These are phyloP conservation scores for Kodamaea lidongshanica DNA, from an alignment of 805 yeast genomes.

Conservation along the genomic window DNA sequence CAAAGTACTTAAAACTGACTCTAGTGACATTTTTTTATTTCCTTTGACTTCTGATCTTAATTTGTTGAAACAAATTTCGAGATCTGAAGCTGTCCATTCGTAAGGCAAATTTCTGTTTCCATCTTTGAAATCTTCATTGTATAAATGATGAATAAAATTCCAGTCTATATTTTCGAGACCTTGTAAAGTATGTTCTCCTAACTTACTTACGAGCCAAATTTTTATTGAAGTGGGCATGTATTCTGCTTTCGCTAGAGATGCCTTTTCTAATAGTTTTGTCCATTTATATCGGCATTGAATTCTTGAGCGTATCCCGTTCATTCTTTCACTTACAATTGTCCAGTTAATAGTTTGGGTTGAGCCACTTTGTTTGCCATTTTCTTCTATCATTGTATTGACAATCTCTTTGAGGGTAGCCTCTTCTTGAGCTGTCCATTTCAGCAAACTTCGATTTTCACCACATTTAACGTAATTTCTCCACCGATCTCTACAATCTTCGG, in stretches of 20 bases:
- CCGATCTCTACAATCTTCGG: slow-evolving; percentile 94
- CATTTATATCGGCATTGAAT: slow-evolving; percentile 95
- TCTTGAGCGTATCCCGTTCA: slow-evolving; percentile 84
- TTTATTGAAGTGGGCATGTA: slow-evolving; percentile 30
- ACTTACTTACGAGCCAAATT: slow-evolving; percentile 31
- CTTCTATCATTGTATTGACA: slow-evolving; percentile 41
- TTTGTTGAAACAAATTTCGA: slow-evolving; percentile 55
- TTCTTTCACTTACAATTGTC: slow-evolving; percentile 84
- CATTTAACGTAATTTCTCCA: slow-evolving; percentile 96
- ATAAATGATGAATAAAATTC: slow-evolving; percentile 26
- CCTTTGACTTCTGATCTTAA: slow-evolving; percentile 50
- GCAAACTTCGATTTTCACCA: slow-evolving; percentile 66
- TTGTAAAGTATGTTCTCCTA: slow-evolving; percentile 22
- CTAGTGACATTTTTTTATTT: slow-evolving; percentile 12
- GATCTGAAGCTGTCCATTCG: slow-evolving; percentile 57
- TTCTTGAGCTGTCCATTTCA: slow-evolving; percentile 75
- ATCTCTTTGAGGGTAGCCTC: slow-evolving; percentile 57
- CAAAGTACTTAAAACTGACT: too few relatives aligned
- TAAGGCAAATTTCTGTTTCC: slow-evolving; percentile 9
- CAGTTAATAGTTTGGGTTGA: slow-evolving; percentile 59
- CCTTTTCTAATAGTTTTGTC: slow-evolving; percentile 71
- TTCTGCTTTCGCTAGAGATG: slow-evolving; percentile 29
- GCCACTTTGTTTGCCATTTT: not conserved
- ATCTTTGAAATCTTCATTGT: slow-evolving; percentile 22
- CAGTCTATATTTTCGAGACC: slow-evolving; percentile 28